Percentiles rank a stretch among this genome's conserved stretches.
Evolutionary conservation across 2,329 filamentous ascomycete species (phyloP).

Genomic region (Pseudogymnoascus sp.): DNA sequence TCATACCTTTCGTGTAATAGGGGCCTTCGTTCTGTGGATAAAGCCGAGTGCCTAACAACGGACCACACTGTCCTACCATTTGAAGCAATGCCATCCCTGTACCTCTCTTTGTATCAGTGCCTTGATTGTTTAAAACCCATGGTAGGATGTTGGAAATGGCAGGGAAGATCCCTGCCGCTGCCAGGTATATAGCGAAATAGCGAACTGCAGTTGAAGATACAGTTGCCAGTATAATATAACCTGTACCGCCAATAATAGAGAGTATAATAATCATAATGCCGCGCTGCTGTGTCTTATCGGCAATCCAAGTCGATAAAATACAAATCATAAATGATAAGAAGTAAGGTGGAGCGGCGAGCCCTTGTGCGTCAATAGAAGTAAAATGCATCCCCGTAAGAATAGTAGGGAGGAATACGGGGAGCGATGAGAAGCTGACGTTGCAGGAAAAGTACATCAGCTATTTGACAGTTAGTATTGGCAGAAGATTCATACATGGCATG

Average conservation of each 20-base stretch:
- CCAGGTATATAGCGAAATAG: constrained; percentile 43
- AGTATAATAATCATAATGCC: constrained; percentile 50
- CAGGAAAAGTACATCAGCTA: constrained; percentile 49
- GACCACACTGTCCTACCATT: constrained; percentile 57
- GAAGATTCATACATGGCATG: not conserved
- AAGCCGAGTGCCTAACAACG: constrained; percentile 54
- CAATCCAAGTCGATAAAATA: constrained; percentile 51
- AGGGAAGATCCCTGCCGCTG: constrained; percentile 56
- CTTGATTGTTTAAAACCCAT: constrained; percentile 63
- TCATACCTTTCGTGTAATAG: constrained; percentile 46
- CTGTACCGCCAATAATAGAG: constrained; percentile 48
- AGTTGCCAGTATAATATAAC: constrained; percentile 57
- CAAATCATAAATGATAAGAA: constrained; percentile 58
- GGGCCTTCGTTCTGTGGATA: constrained; percentile 44
- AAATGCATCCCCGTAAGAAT: constrained; percentile 62
- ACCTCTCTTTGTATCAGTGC: constrained; percentile 58
- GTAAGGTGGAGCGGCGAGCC: constrained; percentile 63
- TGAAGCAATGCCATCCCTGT: constrained; percentile 59
- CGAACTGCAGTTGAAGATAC: constrained; percentile 36
- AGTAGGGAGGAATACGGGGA: constrained; percentile 57
- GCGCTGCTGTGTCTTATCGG: constrained; percentile 58
- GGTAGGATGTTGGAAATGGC: constrained; percentile 63
- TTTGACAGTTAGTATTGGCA: constrained; percentile 16
- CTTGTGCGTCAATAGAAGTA: constrained; percentile 57
- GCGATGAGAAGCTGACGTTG: constrained; percentile 57